These are phyloP conservation scores for Termitomyces sp. DNA, from an alignment of 768 basidiomycete species.

Conservation along the genomic window DNA sequence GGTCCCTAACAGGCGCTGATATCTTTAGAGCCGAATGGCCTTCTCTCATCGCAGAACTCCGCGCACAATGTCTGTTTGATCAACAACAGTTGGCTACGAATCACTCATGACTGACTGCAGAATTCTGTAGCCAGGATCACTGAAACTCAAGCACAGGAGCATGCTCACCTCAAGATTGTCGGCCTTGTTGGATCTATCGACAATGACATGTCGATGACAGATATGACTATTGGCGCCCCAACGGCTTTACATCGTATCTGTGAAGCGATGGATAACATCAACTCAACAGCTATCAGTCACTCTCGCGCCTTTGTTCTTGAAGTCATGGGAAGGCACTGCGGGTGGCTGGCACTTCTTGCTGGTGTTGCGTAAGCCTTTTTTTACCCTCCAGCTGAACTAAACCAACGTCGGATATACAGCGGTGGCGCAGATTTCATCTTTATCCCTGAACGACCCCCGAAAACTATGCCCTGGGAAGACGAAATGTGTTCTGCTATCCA, in stretches of 20 bases:
- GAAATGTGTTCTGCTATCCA: conserved; percentile 85
- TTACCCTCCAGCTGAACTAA: background rate
- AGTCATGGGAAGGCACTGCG: conserved; percentile 99
- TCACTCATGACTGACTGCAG: background rate
- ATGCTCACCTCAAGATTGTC: conserved; percentile 88
- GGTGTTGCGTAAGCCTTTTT: conserved; percentile 71
- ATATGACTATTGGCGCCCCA: conserved; percentile 93
- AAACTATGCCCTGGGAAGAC: conserved; percentile 77
- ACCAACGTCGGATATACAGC: conserved; percentile 25
- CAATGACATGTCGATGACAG: conserved; percentile 98
- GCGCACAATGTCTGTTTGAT: conserved; percentile 43
- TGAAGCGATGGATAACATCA: conserved; percentile 97
- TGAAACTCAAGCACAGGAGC: conserved; percentile 58
- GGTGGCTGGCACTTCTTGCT: conserved; percentile 93
- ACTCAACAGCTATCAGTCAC: conserved; percentile 93
- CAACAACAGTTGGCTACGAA: background rate
- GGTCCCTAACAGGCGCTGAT: conserved; percentile 94
- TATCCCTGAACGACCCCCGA: conserved; percentile 91
- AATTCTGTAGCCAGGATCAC: conserved; percentile 58
- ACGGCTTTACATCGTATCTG: conserved; percentile 98
- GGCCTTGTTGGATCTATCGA: conserved; percentile 99
- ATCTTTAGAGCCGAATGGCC: conserved; percentile 95
- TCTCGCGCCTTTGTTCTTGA: conserved; percentile 97
- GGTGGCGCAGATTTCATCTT: conserved; percentile 96
- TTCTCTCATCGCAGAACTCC: conserved; percentile 62